Evolutionary conservation across 345 rosid species (phyloP).

Genomic region (Gossypium turneri): DNA sequence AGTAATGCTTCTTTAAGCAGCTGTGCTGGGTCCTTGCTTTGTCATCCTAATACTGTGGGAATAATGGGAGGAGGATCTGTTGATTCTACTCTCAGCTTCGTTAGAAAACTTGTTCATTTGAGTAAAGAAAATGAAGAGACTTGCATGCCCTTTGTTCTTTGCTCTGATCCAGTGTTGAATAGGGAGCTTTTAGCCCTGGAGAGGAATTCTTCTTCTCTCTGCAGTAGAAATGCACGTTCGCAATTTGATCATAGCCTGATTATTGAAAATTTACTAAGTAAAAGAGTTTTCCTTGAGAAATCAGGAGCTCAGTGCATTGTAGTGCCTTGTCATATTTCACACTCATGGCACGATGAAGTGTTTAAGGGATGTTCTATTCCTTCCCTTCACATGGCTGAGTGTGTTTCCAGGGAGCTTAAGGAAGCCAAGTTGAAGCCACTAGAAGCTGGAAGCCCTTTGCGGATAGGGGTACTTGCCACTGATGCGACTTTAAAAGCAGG

Average conservation of each 20-base stretch:
- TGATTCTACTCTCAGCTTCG: constrained; percentile 46
- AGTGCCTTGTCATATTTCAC: constrained; percentile 61
- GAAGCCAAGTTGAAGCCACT: constrained; percentile 57
- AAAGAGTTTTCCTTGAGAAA: constrained; percentile 53
- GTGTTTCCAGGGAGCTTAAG: constrained; percentile 56
- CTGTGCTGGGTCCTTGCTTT: constrained; percentile 36
- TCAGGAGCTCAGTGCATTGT: constrained; percentile 59
- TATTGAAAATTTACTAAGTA: constrained; percentile 40
- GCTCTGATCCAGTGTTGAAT: constrained; percentile 63
- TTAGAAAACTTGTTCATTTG: constrained; percentile 50
- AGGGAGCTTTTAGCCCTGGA: constrained; percentile 48
- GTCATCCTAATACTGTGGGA: constrained; percentile 58
- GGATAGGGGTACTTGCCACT: constrained; percentile 57
- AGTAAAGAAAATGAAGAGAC: constrained; percentile 45
- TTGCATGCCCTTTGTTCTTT: constrained; percentile 59
- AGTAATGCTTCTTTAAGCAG: constrained; percentile 21
- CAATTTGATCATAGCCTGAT: constrained; percentile 30
- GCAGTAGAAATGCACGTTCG: constrained; percentile 28
- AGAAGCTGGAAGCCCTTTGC: constrained; percentile 50
- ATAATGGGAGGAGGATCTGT: constrained; percentile 71
- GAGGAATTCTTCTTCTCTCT: constrained; percentile 38
- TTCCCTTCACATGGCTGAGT: constrained; percentile 55
- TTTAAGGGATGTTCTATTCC: constrained; percentile 49
- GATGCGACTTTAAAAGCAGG: constrained; percentile 39
- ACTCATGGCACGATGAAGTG: constrained; percentile 51